Evolutionary conservation across 305 asterid genomes (phyloP), one percentile per base, ranked within the genome.

Genomic region (Caryopteris hybrid): DNA sequence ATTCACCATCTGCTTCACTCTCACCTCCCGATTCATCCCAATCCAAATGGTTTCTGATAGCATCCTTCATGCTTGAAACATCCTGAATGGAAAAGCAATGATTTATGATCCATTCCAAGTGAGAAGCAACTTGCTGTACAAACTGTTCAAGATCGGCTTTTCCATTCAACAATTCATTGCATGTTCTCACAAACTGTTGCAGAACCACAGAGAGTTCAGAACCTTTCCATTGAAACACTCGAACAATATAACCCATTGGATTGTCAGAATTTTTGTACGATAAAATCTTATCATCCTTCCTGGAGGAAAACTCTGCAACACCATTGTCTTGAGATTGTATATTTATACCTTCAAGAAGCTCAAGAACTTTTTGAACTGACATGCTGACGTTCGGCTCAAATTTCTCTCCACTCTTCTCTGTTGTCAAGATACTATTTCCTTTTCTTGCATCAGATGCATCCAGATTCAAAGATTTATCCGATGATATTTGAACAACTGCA

Each of bases 51-150:
- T 71, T 77, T 79, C 75, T 75, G 23, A 88, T 83, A 47, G 80
- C 88, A 53, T 87, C 85, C 74, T 81, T 80, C 95, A 86, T 92
- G 85, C 92, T 86, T 9, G 94, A 81, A 65, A 91, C 95, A 38
- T 92, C 96, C 72, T 85, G 96, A 80, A 92, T 75, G 23, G 96
- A 87, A 72, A 89, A 92, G 74, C 98, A 92, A 73, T 89, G 98
- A 65, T 88, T 88, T 80, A 89, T 65, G 61, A 89, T 77, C 98
- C 98, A 92, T 78, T 88, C 96, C 78, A 92, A 78, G 69, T 82
- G 80, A 45, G 78, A 69, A 20, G 86, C 87, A 17, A 89, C 79
- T 71, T 79, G 81, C 68, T 73, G 79, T 56, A 79, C 77, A 75
- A 89, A 92, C 18, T 53, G 76, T 57, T 83, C 95, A 5, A 84